Conservation (phyloP, 2,329 filamentous ascomycete species). For the Phialocephala subalpina region DNA sequence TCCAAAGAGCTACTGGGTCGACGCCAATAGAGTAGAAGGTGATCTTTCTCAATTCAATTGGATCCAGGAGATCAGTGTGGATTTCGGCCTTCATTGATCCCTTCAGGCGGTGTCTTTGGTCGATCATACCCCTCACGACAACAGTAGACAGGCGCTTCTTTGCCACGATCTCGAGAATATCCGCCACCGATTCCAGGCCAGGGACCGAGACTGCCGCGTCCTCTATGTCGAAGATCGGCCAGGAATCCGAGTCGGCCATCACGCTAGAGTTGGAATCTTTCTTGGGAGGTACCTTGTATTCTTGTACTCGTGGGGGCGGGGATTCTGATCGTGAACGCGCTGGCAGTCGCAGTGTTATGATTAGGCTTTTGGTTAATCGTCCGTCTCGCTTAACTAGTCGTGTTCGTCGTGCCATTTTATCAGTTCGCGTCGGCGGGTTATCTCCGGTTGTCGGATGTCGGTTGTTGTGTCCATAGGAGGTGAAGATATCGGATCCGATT, state of each 20-base stretch:
- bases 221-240: not conserved
- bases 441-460: too few species aligned
- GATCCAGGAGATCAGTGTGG: not conserved
- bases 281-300: not conserved
- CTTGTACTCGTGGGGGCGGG: not conserved
- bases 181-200: not conserved
- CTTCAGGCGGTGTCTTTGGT: not conserved
- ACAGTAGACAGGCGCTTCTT: not conserved
- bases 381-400: too few species aligned
- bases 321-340: too few species aligned
- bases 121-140: not conserved
- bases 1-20: not conserved
- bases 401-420: too few species aligned
- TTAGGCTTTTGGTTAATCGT: too few species aligned
- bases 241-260: not conserved
- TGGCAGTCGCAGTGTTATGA: too few species aligned
- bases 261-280: too few species aligned
- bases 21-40: not conserved
- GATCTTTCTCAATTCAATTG: not conserved
- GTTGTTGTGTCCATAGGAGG: too few species aligned
- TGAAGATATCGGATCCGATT: too few species aligned
- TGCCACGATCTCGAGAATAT: not conserved
- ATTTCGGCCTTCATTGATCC: not conserved
- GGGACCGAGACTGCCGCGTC: not conserved
- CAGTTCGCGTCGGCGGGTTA: too few species aligned